Conservation (phyloP, 805 yeast species). For the Jamesozyma gamospora region DNA sequence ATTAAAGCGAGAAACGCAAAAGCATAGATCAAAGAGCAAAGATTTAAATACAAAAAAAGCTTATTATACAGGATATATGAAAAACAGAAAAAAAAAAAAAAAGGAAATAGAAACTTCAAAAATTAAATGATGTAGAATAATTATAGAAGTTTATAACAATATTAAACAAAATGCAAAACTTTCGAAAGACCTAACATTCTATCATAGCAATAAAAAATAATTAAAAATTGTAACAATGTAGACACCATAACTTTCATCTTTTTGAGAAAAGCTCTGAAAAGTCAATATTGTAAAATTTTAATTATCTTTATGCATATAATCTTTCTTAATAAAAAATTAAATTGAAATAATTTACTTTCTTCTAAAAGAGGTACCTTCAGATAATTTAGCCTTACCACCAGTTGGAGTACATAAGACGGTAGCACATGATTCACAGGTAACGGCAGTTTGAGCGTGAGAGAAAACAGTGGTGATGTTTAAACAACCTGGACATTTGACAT, state of each 20-base stretch:
- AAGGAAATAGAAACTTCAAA: too few relatives aligned
- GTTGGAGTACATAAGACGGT: constrained; percentile 98
- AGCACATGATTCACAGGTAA: constrained; percentile 97
- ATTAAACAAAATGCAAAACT: too few relatives aligned
- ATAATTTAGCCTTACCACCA: constrained; percentile 99
- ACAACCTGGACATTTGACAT: constrained; percentile 99
- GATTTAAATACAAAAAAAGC: too few relatives aligned
- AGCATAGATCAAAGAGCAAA: too few relatives aligned
- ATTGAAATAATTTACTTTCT: constrained; percentile 57
- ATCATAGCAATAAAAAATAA: not conserved
- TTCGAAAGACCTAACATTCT: not conserved
- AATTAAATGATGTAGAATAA: not conserved
- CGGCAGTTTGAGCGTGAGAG: constrained; percentile 99
- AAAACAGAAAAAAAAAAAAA: too few relatives aligned
- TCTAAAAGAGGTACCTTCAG: constrained; percentile 99
- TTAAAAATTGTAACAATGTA: not conserved
- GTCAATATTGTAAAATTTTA: not conserved
- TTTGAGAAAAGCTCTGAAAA: not conserved
- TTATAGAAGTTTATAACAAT: not conserved
- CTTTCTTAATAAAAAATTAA: not conserved
- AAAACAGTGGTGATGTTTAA: constrained; percentile 97
- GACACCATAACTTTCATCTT: not conserved
- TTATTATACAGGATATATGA: too few relatives aligned
- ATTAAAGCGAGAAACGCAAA: too few relatives aligned
- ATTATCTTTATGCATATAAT: not conserved